Evolutionary conservation across 768 basidiomycete species (phyloP).

Genomic region (Pisolithus tinctorius): DNA sequence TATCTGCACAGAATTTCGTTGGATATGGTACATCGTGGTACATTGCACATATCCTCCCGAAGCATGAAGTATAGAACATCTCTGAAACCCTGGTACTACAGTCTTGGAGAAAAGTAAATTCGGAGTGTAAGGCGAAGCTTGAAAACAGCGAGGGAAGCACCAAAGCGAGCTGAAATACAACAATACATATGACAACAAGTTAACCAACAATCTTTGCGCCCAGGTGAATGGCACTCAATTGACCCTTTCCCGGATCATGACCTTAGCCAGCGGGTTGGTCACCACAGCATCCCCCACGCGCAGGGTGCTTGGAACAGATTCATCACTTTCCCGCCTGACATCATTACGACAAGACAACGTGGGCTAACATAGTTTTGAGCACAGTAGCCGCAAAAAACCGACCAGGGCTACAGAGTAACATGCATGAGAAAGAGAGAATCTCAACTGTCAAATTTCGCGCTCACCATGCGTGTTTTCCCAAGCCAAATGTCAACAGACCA

Average conservation of each 20-base stretch:
- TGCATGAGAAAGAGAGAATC: neutral
- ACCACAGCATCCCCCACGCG: neutral
- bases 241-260: constrained; percentile 9
- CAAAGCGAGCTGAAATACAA: too few relatives aligned
- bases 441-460: too few relatives aligned
- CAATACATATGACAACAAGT: too few relatives aligned
- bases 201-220: too few relatives aligned
- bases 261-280: neutral
- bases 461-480: constrained; percentile 12
- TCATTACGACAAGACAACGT: constrained; percentile 30
- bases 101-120: too few relatives aligned
- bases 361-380: constrained; percentile 42
- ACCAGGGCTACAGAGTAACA: constrained; percentile 3
- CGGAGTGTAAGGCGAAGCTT: too few relatives aligned
- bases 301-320: neutral
- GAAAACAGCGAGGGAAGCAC: too few relatives aligned
- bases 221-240: neutral
- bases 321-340: constrained; percentile 5
- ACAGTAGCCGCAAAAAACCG: constrained; percentile 39
- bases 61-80: too few relatives aligned
- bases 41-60: too few relatives aligned
- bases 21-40: too few relatives aligned
- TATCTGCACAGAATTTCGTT: constrained; percentile 89
- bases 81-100: too few relatives aligned
- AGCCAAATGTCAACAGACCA: constrained; percentile 30